Percentiles rank a stretch among this genome's conserved stretches.
phyloP scores from a whole-genome alignment of 768 basidiomycete genomes.

The Russula vinacea region DNA sequence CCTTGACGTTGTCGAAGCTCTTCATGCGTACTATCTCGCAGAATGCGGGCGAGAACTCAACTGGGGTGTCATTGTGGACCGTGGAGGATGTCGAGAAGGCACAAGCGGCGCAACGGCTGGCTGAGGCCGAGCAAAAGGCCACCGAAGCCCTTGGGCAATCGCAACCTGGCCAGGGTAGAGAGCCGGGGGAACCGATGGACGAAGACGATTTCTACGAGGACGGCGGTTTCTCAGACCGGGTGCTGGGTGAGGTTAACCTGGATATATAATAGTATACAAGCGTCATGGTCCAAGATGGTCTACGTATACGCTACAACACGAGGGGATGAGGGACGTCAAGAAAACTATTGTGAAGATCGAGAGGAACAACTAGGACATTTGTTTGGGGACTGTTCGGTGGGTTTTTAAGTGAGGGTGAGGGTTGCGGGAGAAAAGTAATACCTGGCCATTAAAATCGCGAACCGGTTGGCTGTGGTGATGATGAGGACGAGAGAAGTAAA shows the following conservation, averaged over 20 bases:
- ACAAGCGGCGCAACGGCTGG: conserved; percentile 75
- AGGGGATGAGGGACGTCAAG: not conserved
- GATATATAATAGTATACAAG: conserved; percentile 28
- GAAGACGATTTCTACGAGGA: conserved; percentile 40
- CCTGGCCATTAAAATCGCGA: conserved; percentile 46
- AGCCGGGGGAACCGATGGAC: conserved; percentile 38
- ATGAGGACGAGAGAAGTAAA: not conserved
- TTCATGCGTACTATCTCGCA: conserved; percentile 99
- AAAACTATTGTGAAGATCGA: not conserved
- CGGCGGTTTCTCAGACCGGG: conserved; percentile 56
- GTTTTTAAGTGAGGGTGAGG: not conserved
- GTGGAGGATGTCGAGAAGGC: conserved; percentile 86
- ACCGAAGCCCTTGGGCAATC: conserved; percentile 33
- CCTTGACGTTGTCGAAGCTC: conserved; percentile 85
- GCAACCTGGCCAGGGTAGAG: conserved; percentile 32
- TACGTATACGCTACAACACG: conserved; percentile 13
- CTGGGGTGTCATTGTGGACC: conserved; percentile 93
- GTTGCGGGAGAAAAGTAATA: conserved; percentile 33
- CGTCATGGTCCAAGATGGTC: conserved; percentile 13
- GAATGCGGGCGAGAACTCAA: conserved; percentile 93
- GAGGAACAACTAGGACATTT: conserved; percentile 17
- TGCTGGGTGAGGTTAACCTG: conserved; percentile 57
- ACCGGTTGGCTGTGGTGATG: conserved; percentile 48
- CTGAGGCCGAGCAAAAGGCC: conserved; percentile 50
- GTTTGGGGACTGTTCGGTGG: not conserved